Evolutionary conservation across 441 rosid genomes (phyloP).

Genomic region (Croton laevigatus): DNA sequence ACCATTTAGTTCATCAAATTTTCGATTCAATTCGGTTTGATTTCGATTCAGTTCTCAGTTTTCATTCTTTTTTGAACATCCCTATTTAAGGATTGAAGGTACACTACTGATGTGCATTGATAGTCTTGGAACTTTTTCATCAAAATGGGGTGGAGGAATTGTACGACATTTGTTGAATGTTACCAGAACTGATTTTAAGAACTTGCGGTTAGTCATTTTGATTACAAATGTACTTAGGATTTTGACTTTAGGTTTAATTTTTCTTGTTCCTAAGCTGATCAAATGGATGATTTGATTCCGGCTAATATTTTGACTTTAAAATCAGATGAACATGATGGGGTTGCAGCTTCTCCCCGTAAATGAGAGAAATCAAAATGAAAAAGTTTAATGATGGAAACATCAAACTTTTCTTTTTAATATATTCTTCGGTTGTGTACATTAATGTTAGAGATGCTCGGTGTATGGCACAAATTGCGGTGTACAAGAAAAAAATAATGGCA

Average conservation of each 20-base stretch:
- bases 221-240: conserved; percentile 59
- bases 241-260: conserved; percentile 53
- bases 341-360: neutral
- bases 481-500: no score
- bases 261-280: conserved; percentile 61
- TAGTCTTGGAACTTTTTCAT: conserved; percentile 58
- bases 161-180: conserved; percentile 59
- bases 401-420: no score
- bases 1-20: no score
- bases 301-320: conserved; percentile 28
- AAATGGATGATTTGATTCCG: conserved; percentile 36
- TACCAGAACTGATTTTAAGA: conserved; percentile 54
- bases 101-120: conserved; percentile 81
- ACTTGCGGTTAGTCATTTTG: conserved; percentile 62
- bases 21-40: no score
- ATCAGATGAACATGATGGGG: conserved; percentile 13
- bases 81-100: conserved; percentile 72
- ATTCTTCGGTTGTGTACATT: no score
- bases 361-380: neutral
- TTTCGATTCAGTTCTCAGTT: no score
- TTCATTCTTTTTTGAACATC: no score
- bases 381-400: no score
- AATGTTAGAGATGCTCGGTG: no score
- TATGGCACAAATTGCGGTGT: no score
- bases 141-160: conserved; percentile 71